These are phyloP conservation scores for Trichophyton schoenleinii DNA, from an alignment of 2,329 filamentous ascomycete species.

Conservation along the genomic window DNA sequence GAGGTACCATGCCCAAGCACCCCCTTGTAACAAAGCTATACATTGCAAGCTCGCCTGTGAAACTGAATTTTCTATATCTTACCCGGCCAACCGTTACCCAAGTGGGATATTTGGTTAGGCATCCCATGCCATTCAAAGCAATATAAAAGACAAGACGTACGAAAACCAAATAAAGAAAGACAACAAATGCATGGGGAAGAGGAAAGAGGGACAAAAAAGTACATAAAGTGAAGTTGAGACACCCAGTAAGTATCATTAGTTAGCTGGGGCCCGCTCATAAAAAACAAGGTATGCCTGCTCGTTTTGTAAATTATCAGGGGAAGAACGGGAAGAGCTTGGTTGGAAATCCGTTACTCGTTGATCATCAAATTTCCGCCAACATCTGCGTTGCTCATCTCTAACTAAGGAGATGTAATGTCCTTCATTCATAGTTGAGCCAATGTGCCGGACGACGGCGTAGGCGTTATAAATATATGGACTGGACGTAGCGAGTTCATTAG, in stretches of 20 bases:
- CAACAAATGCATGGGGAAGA: not conserved
- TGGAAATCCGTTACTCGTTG: conserved; percentile 44
- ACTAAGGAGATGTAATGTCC: conserved; percentile 73
- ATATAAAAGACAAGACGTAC: not conserved
- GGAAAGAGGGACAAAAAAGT: not conserved
- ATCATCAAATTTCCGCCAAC: conserved; percentile 53
- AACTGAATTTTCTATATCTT: not conserved
- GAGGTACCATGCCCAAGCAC: not conserved
- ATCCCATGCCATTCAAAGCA: not conserved
- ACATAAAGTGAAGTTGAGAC: not conserved
- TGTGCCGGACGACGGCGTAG: conserved; percentile 72
- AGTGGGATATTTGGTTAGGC: not conserved
- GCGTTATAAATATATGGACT: conserved; percentile 65
- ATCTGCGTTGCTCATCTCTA: conserved; percentile 44
- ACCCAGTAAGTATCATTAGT: conserved; percentile 18
- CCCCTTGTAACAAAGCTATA: not conserved
- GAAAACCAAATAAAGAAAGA: not conserved
- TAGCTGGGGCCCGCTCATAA: conserved; percentile 41
- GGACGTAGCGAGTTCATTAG: conserved; percentile 23
- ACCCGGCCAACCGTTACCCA: not conserved
- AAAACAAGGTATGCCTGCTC: conserved; percentile 55
- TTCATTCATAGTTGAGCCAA: conserved; percentile 52
- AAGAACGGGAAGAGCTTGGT: conserved; percentile 37
- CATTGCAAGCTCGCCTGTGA: not conserved
- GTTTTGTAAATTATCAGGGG: conserved; percentile 43